phyloP scores from a whole-genome alignment of 352 stramenopile genomes.

The Globisporangium spinosum region DNA sequence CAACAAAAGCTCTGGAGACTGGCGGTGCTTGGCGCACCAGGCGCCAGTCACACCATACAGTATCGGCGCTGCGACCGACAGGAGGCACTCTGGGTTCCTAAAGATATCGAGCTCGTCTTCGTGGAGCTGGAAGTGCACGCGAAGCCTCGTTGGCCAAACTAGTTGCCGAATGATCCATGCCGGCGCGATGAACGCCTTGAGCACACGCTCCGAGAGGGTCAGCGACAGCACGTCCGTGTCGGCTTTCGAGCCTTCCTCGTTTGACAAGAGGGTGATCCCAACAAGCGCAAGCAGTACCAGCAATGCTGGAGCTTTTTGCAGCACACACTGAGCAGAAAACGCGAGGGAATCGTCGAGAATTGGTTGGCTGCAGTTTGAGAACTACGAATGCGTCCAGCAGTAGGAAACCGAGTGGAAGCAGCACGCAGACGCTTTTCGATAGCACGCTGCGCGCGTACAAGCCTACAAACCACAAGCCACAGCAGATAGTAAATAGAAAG shows the following conservation, averaged over 20 bases:
- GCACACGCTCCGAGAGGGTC: constrained; percentile 29
- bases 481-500: not conserved
- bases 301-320: constrained; percentile 26
- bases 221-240: constrained; percentile 40
- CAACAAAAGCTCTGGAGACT: constrained; percentile 23
- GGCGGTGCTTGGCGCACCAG: constrained; percentile 2
- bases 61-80: constrained; percentile 24
- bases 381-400: constrained; percentile 1
- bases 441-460: constrained; percentile 12
- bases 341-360: not conserved
- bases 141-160: constrained; percentile 45
- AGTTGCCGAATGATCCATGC: constrained; percentile 34
- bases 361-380: not conserved
- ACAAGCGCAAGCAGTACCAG: constrained; percentile 25
- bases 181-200: constrained; percentile 43
- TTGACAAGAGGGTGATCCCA: constrained; percentile 37
- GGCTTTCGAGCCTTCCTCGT: constrained; percentile 29
- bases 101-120: constrained; percentile 28
- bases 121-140: constrained; percentile 50
- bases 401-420: constrained; percentile 9
- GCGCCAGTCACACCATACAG: constrained; percentile 6
- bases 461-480: not conserved
- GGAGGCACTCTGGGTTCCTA: constrained; percentile 30
- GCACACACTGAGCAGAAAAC: constrained; percentile 13
- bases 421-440: constrained; percentile 9